Base-by-base conservation (phyloP, 2,329 filamentous ascomycete species). In the Colletotrichum truncatum region DNA sequence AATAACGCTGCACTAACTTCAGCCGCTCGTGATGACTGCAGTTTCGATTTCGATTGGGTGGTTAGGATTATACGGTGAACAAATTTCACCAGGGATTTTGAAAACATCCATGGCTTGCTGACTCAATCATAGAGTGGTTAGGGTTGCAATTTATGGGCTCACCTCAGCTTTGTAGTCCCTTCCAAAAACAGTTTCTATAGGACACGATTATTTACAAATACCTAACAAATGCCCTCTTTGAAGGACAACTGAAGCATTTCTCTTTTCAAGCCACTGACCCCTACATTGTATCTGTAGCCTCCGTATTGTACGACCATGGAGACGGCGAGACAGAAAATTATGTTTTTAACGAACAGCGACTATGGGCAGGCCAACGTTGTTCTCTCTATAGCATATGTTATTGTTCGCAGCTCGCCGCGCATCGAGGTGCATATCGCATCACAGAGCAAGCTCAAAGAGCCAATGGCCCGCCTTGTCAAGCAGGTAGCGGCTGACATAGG, bases 301-400 rank as follows among this genome's bases (percentile, higher is more conserved):
- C n/a, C n/a, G n/a, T 12, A 12, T 23, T 12, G 11, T 6, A 10
- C 39, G 23, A 6, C 39, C 10, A 12, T 7, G 23, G 39, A 23
- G 39, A 43, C 39, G 39, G 6, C 39, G 10, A 43, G 21, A 7
- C 5, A 56, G 12, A 72, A 60, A 46, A 73, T 82, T 11, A 71
- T 84, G 1, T 77, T 85, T 36, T 68, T 84, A 34, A 80, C 82
- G 4, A 83, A 80, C 68, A 75, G 76, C 48, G 82, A 84, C 60
- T 76, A 77, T 63, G 82, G 83, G 6, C 79, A 83, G 60, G 78
- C 80, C 14, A 84, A 83, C 67, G 77, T 84, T 21, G 75, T 82
- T 41, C 66, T 85, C 4, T 82, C 82, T 8, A 76, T 79, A 0
- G 74, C 74, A 4, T 73, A 80, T 32, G 80, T 81, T 32, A 73